Conservation (phyloP, 2,329 filamentous ascomycete genomes). For the Aureobasidium leucospermi region DNA sequence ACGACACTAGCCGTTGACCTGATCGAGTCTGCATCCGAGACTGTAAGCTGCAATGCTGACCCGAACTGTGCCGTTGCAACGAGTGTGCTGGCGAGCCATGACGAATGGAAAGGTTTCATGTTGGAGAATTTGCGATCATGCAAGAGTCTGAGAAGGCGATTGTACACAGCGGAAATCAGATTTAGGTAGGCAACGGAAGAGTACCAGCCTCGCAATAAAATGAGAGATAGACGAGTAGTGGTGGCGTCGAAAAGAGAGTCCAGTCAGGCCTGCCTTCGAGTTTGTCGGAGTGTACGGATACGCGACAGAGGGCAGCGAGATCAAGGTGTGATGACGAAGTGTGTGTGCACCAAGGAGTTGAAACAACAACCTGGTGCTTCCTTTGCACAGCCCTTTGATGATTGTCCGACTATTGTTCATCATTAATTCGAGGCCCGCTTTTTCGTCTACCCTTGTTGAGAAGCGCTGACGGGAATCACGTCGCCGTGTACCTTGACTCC, state of each 20-base stretch:
- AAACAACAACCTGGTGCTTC: neutral
- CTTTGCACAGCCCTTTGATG: slow-evolving; percentile 6
- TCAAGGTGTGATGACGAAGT: slow-evolving; percentile 10
- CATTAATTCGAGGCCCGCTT: slow-evolving; percentile 2
- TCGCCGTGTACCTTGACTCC: neutral
- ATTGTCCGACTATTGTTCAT: neutral
- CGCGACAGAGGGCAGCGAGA: neutral
- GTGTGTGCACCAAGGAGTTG: neutral
- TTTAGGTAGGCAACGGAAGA: neutral
- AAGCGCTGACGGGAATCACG: neutral
- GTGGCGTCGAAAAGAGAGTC: neutral
- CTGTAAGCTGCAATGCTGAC: slow-evolving; percentile 4
- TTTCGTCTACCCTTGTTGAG: neutral
- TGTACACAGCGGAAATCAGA: neutral
- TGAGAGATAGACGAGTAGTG: neutral
- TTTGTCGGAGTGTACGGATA: neutral
- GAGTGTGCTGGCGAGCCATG: slow-evolving; percentile 4
- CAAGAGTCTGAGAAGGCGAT: neutral
- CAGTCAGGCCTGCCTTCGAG: neutral
- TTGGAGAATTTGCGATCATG: neutral
- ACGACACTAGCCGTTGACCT: slow-evolving; percentile 23
- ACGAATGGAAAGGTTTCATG: neutral
- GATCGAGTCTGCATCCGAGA: slow-evolving; percentile 22
- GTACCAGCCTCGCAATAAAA: neutral
- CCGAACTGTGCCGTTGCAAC: neutral